Base-by-base conservation (phyloP, 768 basidiomycete genomes). In the Lactarius tabidus region DNA sequence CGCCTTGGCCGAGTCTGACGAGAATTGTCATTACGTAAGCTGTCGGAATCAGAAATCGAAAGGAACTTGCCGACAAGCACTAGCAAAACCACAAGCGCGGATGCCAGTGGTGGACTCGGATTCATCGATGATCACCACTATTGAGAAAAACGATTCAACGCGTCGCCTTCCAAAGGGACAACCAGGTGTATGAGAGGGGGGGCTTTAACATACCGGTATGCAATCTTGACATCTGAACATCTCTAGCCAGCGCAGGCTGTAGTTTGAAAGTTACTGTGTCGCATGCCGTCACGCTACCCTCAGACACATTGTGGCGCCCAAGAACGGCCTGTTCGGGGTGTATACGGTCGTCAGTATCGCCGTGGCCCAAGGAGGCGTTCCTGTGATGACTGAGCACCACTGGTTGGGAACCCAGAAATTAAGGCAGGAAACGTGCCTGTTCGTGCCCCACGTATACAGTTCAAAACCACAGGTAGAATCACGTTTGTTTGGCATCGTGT, bases 331-430 rank as follows among this genome's bases (percentile, higher is more conserved):
- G 85, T 68, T 98, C 95, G 0, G 97, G 93, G 70, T 85, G 82
- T 0, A 78, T 70, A 59, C 95, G 84, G 71, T 98, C 95, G 62
- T 87, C 83, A 26, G 82, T 84, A 67, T 95, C 91, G 2, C 87
- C 88, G 18, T 89, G 79, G 4, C 95, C 97, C n/a, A 98, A 83
- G 2, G 90, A 84, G 35, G 89, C 95, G 75, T 98, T 98, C 60
- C 91, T 90, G 62, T 26, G 48, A 23, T 26, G 10, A 35, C 14
- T 26, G 54, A 60, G n/a, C 23, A 28, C 14, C 3, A 52, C 8
- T 29, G n/a, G 36, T 26, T 41, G 31, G 3, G 17, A 12, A 43
- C n/a, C 28, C 26, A n/a, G 17, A 66, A 33, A 2, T 26, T 12
- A 15, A 31, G 20, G 2, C 20, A 3, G 33, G 1, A 33, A 12